Evolutionary conservation across 2,329 filamentous ascomycete species (phyloP).

Genomic region (Gremmenia infestans): DNA sequence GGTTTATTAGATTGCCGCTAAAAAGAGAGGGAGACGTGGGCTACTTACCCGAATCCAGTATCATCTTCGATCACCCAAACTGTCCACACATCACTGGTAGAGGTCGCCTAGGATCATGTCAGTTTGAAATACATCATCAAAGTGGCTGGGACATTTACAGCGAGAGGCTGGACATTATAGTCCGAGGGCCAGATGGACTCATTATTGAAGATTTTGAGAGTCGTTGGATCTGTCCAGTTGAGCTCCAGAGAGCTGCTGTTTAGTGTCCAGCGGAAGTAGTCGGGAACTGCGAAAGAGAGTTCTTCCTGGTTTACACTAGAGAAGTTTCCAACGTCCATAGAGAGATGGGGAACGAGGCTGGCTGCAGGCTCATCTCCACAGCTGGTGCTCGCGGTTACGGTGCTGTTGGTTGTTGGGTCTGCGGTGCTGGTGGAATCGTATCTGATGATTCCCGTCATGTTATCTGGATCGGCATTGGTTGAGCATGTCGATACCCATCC

Average conservation of each 20-base stretch:
- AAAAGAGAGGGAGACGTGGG: neutral
- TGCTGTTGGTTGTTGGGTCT: constrained; percentile 26
- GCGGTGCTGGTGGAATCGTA: constrained; percentile 34
- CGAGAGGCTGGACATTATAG: constrained; percentile 23
- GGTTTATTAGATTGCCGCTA: constrained; percentile 27
- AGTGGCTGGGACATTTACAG: constrained; percentile 13
- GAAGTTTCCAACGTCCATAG: constrained; percentile 21
- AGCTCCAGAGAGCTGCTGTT: constrained; percentile 43
- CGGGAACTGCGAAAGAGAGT: constrained; percentile 13
- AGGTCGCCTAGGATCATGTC: constrained; percentile 36
- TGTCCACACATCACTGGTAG: constrained; percentile 22
- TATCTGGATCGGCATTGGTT: constrained; percentile 49
- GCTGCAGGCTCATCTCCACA: constrained; percentile 30
- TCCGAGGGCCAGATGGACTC: constrained; percentile 27
- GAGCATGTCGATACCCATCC: constrained; percentile 47
- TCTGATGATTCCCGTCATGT: constrained; percentile 37
- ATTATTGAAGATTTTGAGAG: constrained; percentile 31
- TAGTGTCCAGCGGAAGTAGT: constrained; percentile 44
- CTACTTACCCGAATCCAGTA: constrained; percentile 14
- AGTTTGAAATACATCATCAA: constrained; percentile 46
- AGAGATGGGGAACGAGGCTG: constrained; percentile 26
- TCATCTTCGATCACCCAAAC: constrained; percentile 28
- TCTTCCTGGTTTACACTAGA: constrained; percentile 10
- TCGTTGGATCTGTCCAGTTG: constrained; percentile 44
- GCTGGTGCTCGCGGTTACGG: constrained; percentile 13